These are phyloP conservation scores for Solanum hybrid DNA, from an alignment of 305 asterid species.

Conservation along the genomic window DNA sequence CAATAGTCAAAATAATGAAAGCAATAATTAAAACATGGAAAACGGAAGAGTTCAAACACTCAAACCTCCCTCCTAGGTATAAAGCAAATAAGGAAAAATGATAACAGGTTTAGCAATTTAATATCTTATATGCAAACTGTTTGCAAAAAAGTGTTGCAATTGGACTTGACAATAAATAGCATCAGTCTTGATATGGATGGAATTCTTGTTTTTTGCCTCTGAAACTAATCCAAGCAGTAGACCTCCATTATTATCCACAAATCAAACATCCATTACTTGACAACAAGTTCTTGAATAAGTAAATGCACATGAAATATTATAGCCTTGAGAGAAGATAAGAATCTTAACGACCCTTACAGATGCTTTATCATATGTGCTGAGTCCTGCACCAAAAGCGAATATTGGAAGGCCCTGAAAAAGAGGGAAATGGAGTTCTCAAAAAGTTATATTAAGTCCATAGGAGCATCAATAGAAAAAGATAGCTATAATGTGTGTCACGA, in stretches of 20 bases:
- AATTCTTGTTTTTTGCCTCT: not conserved
- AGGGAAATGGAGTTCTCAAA: constrained; percentile 6
- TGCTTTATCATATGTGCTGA: constrained; percentile 71
- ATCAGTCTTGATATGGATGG: not conserved
- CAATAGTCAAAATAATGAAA: not conserved
- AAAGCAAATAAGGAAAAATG: not conserved
- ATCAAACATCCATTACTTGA: not conserved
- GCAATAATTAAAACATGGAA: not conserved
- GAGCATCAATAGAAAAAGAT: not conserved
- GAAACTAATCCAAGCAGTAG: not conserved
- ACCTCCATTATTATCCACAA: not conserved
- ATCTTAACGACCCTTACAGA: constrained; percentile 42
- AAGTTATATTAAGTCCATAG: constrained; percentile 1
- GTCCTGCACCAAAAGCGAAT: constrained; percentile 66
- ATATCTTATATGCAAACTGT: not conserved
- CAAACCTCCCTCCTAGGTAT: not conserved
- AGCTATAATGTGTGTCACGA: not conserved
- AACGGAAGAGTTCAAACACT: not conserved
- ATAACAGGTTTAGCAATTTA: not conserved
- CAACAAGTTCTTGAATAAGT: not conserved
- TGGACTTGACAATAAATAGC: not conserved
- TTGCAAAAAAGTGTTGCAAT: not conserved
- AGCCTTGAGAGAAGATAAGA: not conserved
- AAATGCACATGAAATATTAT: not conserved
- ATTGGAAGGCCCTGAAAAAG: constrained; percentile 62